A percentile compares a stretch with the other conserved stretches of the same genome.
Conservation (phyloP, 352 stramenopile species). For the Stramenopiles sp. region DNA sequence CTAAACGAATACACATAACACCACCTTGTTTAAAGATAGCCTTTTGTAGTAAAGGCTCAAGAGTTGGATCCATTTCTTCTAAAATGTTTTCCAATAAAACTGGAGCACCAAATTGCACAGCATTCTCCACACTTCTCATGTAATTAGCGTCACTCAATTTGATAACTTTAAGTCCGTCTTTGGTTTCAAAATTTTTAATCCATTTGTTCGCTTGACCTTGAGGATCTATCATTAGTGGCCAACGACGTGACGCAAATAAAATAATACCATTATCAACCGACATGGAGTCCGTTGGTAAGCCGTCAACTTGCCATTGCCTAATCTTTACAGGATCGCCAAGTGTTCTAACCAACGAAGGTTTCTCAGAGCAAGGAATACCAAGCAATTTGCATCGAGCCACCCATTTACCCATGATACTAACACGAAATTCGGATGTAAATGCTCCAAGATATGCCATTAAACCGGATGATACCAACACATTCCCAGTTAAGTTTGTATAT, state of each 20-base stretch:
- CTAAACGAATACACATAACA: conserved; percentile 66
- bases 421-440: conserved; percentile 70
- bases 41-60: conserved; percentile 75
- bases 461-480: conserved; percentile 68
- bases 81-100: conserved; percentile 73
- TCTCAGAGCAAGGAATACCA: conserved; percentile 50
- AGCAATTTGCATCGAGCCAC: conserved; percentile 48
- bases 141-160: conserved; percentile 82
- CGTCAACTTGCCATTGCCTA: conserved; percentile 80
- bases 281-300: conserved; percentile 70
- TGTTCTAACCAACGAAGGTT: conserved; percentile 52
- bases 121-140: conserved; percentile 69
- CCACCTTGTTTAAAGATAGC: conserved; percentile 79
- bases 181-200: conserved; percentile 78
- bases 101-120: conserved; percentile 68
- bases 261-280: conserved; percentile 83
- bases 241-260: conserved; percentile 71
- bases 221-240: conserved; percentile 82
- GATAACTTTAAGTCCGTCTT: conserved; percentile 65
- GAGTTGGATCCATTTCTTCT: conserved; percentile 68
- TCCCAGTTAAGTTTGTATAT: conserved; percentile 65
- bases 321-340: conserved; percentile 69
- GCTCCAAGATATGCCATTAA: conserved; percentile 74
- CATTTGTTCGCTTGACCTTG: conserved; percentile 82
- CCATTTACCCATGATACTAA: conserved; percentile 56